Evolutionary conservation across 2,329 filamentous ascomycete species (phyloP), one percentile per base, ranked within the genome.

Genomic region (Paecilomyces formosus): DNA sequence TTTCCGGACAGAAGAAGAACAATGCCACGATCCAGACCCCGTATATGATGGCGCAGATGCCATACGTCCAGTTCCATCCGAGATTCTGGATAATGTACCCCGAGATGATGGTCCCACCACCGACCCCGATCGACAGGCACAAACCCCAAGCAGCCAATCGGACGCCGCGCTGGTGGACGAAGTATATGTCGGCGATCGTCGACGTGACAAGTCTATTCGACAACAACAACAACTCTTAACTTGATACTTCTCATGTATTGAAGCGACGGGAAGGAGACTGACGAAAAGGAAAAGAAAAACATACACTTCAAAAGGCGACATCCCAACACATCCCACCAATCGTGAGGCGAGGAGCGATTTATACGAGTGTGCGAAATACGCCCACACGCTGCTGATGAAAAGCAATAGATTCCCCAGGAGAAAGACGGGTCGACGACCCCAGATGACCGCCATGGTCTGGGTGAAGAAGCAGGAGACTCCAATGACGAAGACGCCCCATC

Each of bases 141-240:
- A 76, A 58, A 57, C 75, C 74, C 72, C 72, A 77, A 13, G 73
- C 68, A 6, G 72, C 69, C 24, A 77, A 68, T 5, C 72, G 68
- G 8, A 72, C 71, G 3, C 68, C 76, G 33, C 76, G 70, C 61
- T 78, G 71, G 62, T 79, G 77, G 13, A 79, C 74, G 57, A 78
- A 79, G 63, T 73, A 79, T 13, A 79, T 58, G 59, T 79, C 77
- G 1, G 70, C 73, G 35, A 78, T 74, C 0, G 79, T 82, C 15
- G 50, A 52, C 5, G 50, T 52, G 6, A 52, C 50, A 22, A 52
- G 50, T 18, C 50, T 52, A 28, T 24, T n/a, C 9, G 15, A 52
- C n/a, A n/a, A 26, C 2, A 6, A 3, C n/a, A n/a, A n/a, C n/a
- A 26, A 26, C 24, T 5, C 24, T 26, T 26, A 26, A 6, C 24